Evolutionary conservation across 306 rosid species (phyloP), one percentile per base, ranked within the genome.

Genomic region (Vigna nakashimae): DNA sequence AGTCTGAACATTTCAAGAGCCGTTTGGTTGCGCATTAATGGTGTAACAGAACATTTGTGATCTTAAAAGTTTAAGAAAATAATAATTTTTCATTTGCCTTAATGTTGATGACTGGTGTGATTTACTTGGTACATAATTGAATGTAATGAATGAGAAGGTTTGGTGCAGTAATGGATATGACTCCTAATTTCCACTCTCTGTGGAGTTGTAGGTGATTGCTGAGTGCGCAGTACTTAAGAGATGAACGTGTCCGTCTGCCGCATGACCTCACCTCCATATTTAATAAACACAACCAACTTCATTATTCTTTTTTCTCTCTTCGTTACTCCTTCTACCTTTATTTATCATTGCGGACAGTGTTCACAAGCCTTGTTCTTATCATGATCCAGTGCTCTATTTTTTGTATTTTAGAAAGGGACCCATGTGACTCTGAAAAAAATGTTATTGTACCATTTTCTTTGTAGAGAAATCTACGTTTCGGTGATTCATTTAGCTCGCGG

Each of bases 181-280:
- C 45, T 77, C 69, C 58, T 57, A 4, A 78, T 78, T 7, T 42
- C 69, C 24, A 8, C 51, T 71, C 20, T 71, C 0, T 42, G 22
- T 82, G 74, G 34, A 42, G 78, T 55, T 70, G 85, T 76, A 62
- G 82, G 78, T 62, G 30, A 52, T 52, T 48, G 85, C 60, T 52
- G 51, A 30, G 11, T 28, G 49, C 49, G 49, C 13, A 9, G 49
- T 43, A 43, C 49, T 2, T 3, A 15, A 9, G 32, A 62, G 52
- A 63, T 36, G 24, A 17, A 53, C 9, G 24, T 34, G 34, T 34
- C 36, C 26, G 1, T 1, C 16, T 75, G 40, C 62, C 9, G 24
- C 51, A 48, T 15, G 13, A 55, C 59, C 18, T 30, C 36, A 10
- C 62, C 10, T n/a, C 42, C 38, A 34, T 55, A 16, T 30, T 22